Percentiles rank a stretch among this genome's conserved stretches.
phyloP scores from a whole-genome alignment of 805 yeast genomes.

The Candida quercuum region DNA sequence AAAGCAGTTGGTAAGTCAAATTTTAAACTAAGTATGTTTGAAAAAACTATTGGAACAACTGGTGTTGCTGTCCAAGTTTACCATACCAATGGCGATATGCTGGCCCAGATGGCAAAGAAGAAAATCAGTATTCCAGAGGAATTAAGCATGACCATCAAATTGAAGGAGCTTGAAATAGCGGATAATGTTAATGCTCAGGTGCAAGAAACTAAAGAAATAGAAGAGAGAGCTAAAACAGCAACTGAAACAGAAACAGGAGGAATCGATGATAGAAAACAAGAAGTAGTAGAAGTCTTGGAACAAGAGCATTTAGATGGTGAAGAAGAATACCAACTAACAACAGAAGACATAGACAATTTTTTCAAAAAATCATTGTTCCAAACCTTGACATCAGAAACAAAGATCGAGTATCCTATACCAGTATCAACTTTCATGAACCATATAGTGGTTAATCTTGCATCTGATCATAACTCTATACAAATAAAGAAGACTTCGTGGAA shows the following conservation, averaged over 20 bases:
- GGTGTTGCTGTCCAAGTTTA: constrained; percentile 77
- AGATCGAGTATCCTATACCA: constrained; percentile 57
- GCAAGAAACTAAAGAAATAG: constrained; percentile 8
- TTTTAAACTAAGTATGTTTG: constrained; percentile 38
- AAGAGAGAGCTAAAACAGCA: constrained; percentile 6
- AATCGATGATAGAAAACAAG: too few relatives aligned
- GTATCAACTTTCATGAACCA: constrained; percentile 72
- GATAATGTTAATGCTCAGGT: constrained; percentile 14
- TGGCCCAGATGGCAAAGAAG: constrained; percentile 45
- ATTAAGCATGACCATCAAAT: constrained; percentile 23
- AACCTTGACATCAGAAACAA: constrained; percentile 48
- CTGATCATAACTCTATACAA: constrained; percentile 49
- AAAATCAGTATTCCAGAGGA: constrained; percentile 39
- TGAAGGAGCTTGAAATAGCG: constrained; percentile 12
- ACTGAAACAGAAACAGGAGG: constrained; percentile 5
- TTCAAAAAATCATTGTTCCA: constrained; percentile 68
- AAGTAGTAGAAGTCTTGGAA: too few relatives aligned
- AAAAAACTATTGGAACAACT: constrained; percentile 49
- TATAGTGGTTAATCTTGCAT: constrained; percentile 69
- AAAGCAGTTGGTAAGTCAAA: constrained; percentile 68
- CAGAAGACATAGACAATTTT: constrained; percentile 69
- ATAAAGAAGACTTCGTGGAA: constrained; percentile 86
- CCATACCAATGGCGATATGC: constrained; percentile 65
- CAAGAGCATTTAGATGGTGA: constrained; percentile 2
- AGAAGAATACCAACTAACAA: constrained; percentile 28